Base-by-base conservation (phyloP, 108 stramenopile genomes). In the Craspedostauros australis region DNA sequence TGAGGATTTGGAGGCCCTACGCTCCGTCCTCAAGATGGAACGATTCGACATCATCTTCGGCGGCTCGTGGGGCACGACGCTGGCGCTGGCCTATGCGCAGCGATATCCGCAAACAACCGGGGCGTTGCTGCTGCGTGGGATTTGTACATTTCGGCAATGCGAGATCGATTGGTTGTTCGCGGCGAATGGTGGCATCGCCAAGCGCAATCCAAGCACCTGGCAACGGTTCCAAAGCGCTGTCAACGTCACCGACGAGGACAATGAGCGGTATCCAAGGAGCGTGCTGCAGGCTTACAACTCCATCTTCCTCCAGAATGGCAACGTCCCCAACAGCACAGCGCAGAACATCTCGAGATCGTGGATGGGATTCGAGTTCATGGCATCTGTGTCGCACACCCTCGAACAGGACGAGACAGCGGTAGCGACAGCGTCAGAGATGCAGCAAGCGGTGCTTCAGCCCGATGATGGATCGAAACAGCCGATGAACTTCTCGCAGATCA, bases 51-150 rank as follows among this genome's bases (percentile, higher is more conserved):
- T 78, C 7, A 69, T 95, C 38, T 66, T 95, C 26, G 94, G 94
- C 6, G 94, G 94, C 23, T 79, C 76, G 3, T 95, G 94, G 94
- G 94, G 94, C 29, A 76, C 79, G 12, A 95, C 94, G 0, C 58
- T 95, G 9, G 82, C 82, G 21, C 42, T 92, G 60, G 84, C 88
- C 2, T 95, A 95, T 71, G 84, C 90, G 6, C 74, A 80, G 47
- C 32, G 46, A 2, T 76, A 83, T 72, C 87, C 89, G 7, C 32
- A 44, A 3, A 14, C 28, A 15, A 68, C 91, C 7, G 20, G 54
- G 24, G 51, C 71, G 11, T 66, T 95, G 56, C 70, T 95, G 0
- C 60, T 95, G 25, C 67, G 94, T 7, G 94, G 94, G 6, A 59
- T 92, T 4, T 95, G 88, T 56, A 43, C 86, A 0, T 72, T 95